Percentiles rank a stretch among this genome's conserved stretches.
Evolutionary conservation across 164 flowering plant species (phyloP).

Genomic region (Pachysandra terminalis): DNA sequence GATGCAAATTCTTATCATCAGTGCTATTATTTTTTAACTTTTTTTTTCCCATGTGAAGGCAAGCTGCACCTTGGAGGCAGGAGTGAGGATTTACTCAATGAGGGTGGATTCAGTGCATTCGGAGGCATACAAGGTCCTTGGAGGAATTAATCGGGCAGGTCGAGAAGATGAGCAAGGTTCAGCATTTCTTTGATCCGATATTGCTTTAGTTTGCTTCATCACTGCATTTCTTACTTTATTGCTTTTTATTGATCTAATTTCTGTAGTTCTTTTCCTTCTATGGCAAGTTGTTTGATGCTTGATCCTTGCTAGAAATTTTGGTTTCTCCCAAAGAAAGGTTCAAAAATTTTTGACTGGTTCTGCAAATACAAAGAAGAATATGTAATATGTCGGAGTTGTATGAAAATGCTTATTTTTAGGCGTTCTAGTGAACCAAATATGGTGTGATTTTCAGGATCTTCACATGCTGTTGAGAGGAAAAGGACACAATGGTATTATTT

Average conservation of each 20-base stretch:
- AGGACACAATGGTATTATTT: too few species aligned
- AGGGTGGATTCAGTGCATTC: constrained; percentile 96
- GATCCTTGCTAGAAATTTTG: background rate
- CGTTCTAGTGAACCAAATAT: too few species aligned
- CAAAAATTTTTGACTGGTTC: too few species aligned
- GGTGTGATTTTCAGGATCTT: too few species aligned
- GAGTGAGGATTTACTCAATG: constrained; percentile 87
- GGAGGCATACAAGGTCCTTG: constrained; percentile 97
- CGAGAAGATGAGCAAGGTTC: constrained; percentile 71
- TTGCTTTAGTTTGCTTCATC: background rate
- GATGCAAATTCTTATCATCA: background rate
- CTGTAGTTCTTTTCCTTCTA: background rate
- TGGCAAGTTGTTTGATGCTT: background rate
- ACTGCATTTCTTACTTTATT: background rate
- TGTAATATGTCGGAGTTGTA: too few species aligned
- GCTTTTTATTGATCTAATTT: background rate
- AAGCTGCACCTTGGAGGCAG: constrained; percentile 97
- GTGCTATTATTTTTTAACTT: background rate
- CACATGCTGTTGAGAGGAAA: too few species aligned
- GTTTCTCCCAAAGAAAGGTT: background rate
- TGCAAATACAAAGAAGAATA: too few species aligned
- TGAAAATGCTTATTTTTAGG: too few species aligned
- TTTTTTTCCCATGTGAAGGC: constrained; percentile 48
- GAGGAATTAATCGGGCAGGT: constrained; percentile 92
- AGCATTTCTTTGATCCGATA: constrained; percentile 1